Percentiles rank a stretch among this genome's conserved stretches.
Evolutionary conservation across 1,284 basidiomycete species (phyloP).

Genomic region (Lignosus rhinocerotis): DNA sequence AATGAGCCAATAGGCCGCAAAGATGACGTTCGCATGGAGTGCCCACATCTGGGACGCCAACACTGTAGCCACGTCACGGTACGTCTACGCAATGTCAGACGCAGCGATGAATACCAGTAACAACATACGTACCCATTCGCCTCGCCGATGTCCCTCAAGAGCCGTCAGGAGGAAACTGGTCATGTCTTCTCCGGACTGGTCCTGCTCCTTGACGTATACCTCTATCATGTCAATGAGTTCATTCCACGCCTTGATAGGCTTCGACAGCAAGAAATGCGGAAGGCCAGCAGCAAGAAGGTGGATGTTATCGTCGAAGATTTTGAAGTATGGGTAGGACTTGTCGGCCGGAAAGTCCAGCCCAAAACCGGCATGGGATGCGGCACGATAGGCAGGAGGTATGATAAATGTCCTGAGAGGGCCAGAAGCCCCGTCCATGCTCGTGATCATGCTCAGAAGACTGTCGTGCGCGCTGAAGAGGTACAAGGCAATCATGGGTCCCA

Average conservation of each 20-base stretch:
- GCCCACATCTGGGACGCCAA: slow-evolving; percentile 31
- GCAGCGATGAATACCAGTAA: background rate
- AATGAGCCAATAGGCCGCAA: slow-evolving; percentile 33
- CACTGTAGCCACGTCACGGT: slow-evolving; percentile 17
- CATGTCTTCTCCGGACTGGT: slow-evolving; percentile 19
- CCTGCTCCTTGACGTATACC: slow-evolving; percentile 26
- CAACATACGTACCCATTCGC: slow-evolving; percentile 24
- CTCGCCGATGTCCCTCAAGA: slow-evolving; percentile 5
- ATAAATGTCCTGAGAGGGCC: slow-evolving; percentile 20
- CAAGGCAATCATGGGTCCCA: slow-evolving; percentile 9
- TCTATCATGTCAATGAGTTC: slow-evolving; percentile 27
- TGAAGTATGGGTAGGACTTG: slow-evolving; percentile 17
- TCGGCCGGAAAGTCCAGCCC: slow-evolving; percentile 26
- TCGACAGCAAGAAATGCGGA: slow-evolving; percentile 16
- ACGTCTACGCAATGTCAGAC: background rate
- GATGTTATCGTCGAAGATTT: slow-evolving; percentile 33
- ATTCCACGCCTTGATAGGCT: slow-evolving; percentile 22
- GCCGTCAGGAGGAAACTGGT: slow-evolving; percentile 18
- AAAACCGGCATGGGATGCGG: slow-evolving; percentile 29
- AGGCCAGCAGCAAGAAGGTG: slow-evolving; percentile 31
- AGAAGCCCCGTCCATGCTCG: slow-evolving; percentile 10
- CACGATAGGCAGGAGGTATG: slow-evolving; percentile 25
- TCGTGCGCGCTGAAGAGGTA: slow-evolving; percentile 13
- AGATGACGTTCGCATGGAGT: slow-evolving; percentile 35
- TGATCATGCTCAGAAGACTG: slow-evolving; percentile 6